Conservation (phyloP, 352 stramenopile species). For the Phytophthora chlamydospora region DNA sequence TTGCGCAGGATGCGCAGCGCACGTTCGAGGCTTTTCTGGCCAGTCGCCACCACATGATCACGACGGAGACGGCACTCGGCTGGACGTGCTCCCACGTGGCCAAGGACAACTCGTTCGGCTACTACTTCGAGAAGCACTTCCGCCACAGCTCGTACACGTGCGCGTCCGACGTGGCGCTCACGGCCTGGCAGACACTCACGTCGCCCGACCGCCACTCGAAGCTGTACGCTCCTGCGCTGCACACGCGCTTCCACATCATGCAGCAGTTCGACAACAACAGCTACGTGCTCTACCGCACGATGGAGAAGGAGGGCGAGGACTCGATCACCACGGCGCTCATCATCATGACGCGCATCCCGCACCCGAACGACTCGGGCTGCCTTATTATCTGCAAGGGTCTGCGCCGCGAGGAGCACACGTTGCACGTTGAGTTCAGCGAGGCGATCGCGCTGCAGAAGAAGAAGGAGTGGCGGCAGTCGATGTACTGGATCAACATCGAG, state of each 20-base stretch:
- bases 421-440: conserved; percentile 52
- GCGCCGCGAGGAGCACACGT: conserved; percentile 54
- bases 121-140: conserved; percentile 65
- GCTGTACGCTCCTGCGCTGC: conserved; percentile 55
- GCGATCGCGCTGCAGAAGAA: conserved; percentile 55
- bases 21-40: conserved; percentile 51
- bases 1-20: conserved; percentile 44
- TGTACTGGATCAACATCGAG: conserved; percentile 66
- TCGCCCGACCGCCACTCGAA: conserved; percentile 51
- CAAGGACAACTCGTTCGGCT: conserved; percentile 55
- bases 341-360: conserved; percentile 58
- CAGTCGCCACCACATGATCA: conserved; percentile 52
- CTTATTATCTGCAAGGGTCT: conserved; percentile 62
- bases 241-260: conserved; percentile 65
- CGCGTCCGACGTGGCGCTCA: conserved; percentile 34
- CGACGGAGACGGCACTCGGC: conserved; percentile 52
- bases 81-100: conserved; percentile 58
- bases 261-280: conserved; percentile 59
- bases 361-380: conserved; percentile 40
- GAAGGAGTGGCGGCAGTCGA: conserved; percentile 61
- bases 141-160: conserved; percentile 19
- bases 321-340: conserved; percentile 65
- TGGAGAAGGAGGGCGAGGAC: conserved; percentile 65
- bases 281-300: conserved; percentile 61
- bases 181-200: conserved; percentile 56